Evolutionary conservation across 1,139 yeast species (phyloP).

Genomic region (Magnusiomyces magnusii): DNA sequence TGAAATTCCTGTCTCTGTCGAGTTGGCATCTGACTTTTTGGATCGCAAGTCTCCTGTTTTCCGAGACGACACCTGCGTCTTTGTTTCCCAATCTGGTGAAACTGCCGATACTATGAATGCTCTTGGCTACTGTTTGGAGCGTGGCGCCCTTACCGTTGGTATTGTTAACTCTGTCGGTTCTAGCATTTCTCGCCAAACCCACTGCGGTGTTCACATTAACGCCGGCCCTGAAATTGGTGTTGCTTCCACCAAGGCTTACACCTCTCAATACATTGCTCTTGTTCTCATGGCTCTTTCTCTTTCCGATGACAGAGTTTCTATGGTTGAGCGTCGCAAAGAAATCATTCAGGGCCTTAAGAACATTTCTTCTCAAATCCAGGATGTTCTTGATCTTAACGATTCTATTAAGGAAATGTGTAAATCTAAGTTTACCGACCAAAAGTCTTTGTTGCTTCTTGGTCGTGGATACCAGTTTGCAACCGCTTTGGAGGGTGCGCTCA

Average conservation of each 20-base stretch:
- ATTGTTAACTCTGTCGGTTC: conserved; percentile 95
- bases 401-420: conserved; percentile 65
- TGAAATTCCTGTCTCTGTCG: conserved; percentile 93
- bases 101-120: conserved; percentile 99
- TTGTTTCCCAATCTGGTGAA: conserved; percentile 98
- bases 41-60: conserved; percentile 95
- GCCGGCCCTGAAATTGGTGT: conserved; percentile 99
- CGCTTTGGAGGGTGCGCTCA: conserved; percentile 96
- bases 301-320: conserved; percentile 84
- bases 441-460: conserved; percentile 84
- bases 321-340: conserved; percentile 65
- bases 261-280: conserved; percentile 95
- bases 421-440: conserved; percentile 63
- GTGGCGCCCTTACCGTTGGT: conserved; percentile 97
- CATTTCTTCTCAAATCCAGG: conserved; percentile 79
- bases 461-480: conserved; percentile 98
- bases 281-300: conserved; percentile 95
- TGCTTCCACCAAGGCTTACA: conserved; percentile 99
- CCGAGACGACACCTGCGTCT: conserved; percentile 96
- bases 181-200: conserved; percentile 88
- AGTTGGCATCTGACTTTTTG: conserved; percentile 93
- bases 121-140: conserved; percentile 88
- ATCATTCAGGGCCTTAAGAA: conserved; percentile 80
- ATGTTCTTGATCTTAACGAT: conserved; percentile 60
- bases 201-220: conserved; percentile 98